Evolutionary conservation across 116 monocot species (phyloP).

Genomic region (Iris pallida): DNA sequence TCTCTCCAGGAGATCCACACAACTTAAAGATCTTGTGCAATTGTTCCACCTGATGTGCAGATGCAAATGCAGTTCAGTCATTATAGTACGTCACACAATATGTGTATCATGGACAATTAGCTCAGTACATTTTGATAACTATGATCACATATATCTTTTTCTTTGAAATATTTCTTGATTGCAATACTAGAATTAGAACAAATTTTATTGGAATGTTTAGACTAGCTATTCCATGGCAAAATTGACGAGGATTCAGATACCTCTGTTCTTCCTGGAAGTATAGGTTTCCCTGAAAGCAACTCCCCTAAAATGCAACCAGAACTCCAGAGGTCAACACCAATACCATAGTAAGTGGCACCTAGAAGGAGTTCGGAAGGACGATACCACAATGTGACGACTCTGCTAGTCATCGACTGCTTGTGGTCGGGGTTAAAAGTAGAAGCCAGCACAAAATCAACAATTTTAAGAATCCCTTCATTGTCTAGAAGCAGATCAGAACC

Average conservation of each 20-base stretch:
- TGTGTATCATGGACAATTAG: neutral
- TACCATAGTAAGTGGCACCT: constrained; percentile 60
- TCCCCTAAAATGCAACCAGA: constrained; percentile 87
- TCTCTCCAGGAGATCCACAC: constrained; percentile 78
- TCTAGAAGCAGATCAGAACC: constrained; percentile 70
- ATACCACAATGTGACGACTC: constrained; percentile 78
- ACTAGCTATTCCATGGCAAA: neutral
- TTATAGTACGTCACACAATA: neutral
- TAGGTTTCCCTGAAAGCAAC: constrained; percentile 53
- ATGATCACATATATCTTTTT: neutral
- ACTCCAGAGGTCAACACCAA: constrained; percentile 81
- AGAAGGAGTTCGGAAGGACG: constrained; percentile 70
- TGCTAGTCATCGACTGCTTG: constrained; percentile 57
- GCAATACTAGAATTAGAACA: neutral
- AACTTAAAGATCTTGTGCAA: constrained; percentile 88
- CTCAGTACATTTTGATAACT: neutral
- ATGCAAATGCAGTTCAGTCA: neutral
- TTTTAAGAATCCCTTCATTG: constrained; percentile 65
- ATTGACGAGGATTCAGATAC: constrained; percentile 16
- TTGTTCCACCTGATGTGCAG: constrained; percentile 63
- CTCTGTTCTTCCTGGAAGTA: constrained; percentile 81
- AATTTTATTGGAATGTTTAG: too few relatives aligned
- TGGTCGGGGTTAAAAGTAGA: constrained; percentile 37
- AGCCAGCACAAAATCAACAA: constrained; percentile 77
- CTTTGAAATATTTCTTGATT: neutral